Percentiles rank a stretch among this genome's conserved stretches.
phyloP scores from a whole-genome alignment of 305 asterid species.

The Plantago lanceolata region DNA sequence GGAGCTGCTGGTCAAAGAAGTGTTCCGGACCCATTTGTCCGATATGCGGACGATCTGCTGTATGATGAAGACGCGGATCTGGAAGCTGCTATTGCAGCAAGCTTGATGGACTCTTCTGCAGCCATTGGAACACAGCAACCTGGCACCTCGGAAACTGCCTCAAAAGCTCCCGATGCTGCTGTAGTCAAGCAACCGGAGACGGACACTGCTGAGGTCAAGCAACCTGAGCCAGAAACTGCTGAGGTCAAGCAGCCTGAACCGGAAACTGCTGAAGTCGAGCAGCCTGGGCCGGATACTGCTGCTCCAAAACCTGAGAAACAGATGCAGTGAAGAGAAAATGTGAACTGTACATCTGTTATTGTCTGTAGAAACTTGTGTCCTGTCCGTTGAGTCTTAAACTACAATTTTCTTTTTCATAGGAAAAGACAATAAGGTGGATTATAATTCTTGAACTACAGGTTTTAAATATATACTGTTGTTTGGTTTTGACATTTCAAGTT shows the following conservation, averaged over 20 bases:
- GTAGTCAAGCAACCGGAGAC: background rate
- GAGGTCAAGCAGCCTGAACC: background rate
- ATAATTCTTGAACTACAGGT: background rate
- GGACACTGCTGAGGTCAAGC: background rate
- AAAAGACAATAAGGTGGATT: background rate
- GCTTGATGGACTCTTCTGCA: constrained; percentile 67
- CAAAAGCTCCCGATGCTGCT: constrained; percentile 20
- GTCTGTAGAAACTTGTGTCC: constrained; percentile 8
- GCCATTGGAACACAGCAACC: constrained; percentile 28
- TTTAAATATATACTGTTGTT: background rate
- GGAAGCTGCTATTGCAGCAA: constrained; percentile 93
- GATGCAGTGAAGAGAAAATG: constrained; percentile 8
- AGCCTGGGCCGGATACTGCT: background rate
- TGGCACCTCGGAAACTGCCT: constrained; percentile 30
- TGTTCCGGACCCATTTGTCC: constrained; percentile 26
- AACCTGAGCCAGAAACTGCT: constrained; percentile 14
- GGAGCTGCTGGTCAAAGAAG: constrained; percentile 26
- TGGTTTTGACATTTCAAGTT: background rate
- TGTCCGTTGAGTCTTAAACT: background rate
- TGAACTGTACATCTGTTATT: constrained; percentile 9
- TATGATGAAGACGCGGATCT: constrained; percentile 75
- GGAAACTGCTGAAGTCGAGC: background rate
- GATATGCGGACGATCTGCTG: constrained; percentile 25
- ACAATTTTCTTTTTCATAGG: background rate
- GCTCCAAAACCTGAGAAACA: constrained; percentile 26